Percentiles rank a stretch among this genome's conserved stretches.
phyloP scores from a whole-genome alignment of 148 eudicot species.

The Tetragonia tetragonoides region DNA sequence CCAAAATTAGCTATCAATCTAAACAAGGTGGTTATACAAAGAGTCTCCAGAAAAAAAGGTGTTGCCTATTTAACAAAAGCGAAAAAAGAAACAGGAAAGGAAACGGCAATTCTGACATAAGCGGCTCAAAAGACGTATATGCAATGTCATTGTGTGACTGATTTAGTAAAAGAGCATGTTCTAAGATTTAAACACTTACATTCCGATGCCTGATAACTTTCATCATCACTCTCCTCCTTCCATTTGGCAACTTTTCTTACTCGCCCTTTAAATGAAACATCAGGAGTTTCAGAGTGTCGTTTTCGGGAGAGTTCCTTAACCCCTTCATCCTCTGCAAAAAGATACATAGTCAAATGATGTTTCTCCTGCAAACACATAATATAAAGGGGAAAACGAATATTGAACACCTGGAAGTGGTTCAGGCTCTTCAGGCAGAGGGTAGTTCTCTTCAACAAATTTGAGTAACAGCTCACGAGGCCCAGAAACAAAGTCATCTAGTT shows the following conservation, averaged over 20 bases:
- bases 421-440: slow-evolving; percentile 92
- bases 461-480: slow-evolving; percentile 97
- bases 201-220: slow-evolving; percentile 63
- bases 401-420: slow-evolving; percentile 70
- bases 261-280: slow-evolving; percentile 80
- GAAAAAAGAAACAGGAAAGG: too few relatives aligned
- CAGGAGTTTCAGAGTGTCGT: slow-evolving; percentile 63
- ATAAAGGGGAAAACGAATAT: slow-evolving; percentile 5
- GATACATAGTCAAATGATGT: background rate
- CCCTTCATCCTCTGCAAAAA: slow-evolving; percentile 58
- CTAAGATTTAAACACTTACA: slow-evolving; percentile 45
- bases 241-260: slow-evolving; percentile 82
- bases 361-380: slow-evolving; percentile 14
- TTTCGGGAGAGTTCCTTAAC: slow-evolving; percentile 69
- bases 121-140: too few relatives aligned
- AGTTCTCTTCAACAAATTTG: slow-evolving; percentile 94
- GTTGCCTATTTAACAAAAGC: too few relatives aligned
- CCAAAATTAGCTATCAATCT: slow-evolving; percentile 11
- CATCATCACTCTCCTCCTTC: slow-evolving; percentile 72
- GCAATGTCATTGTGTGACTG: too few relatives aligned
- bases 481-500: slow-evolving; percentile 94
- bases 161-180: too few relatives aligned
- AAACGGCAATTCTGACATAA: too few relatives aligned
- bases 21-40: background rate
- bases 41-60: too few relatives aligned